Base-by-base conservation (phyloP, 2,329 filamentous ascomycete species). In the Stachybotrys elegans region DNA sequence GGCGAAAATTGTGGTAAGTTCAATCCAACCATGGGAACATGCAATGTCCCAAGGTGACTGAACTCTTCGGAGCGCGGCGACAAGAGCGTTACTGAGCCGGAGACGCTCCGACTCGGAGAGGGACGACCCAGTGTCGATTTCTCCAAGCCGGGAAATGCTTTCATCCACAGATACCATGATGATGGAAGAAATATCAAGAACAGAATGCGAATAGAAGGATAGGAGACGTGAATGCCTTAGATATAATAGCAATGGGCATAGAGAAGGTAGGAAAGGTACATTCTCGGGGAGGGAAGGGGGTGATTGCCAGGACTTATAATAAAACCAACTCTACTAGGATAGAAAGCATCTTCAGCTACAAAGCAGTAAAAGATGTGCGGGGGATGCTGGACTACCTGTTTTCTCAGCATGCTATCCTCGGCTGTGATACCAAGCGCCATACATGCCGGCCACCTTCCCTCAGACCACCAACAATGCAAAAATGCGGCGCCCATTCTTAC, bases 21-120 rank as follows among this genome's bases (percentile, higher is more conserved):
- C 62, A 6, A 60, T 58, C 59, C 65, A 65, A 22, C 55, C 58
- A 21, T 68, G 64, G 16, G 66, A 61, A 61, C 64, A 67, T 3
- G 60, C 60, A 8, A 62, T 59, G 40, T 68, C 65, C 62, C 65
- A 69, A 0, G 65, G 66, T 20, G 57, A 60, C 45, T 66, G 62
- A 2, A 65, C 55, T 35, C 48, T 57, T n/a, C 57, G 45, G 0
- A 65, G 49, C 2, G 61, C 51, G n/a, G 56, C 43, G 23, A 57
- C 50, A 11, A 66, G 52, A 1, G 59, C 63, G 47, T 66, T 58
- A 8, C 60, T 52, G 1, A 55, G 58, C 16, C 57, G 57, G 22
- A 58, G 48, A 9, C 65, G 55, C 43, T 68, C 65, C 2, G 54
- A 51, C 23, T 66, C 61, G 29, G 25, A 29, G 25, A 29, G 25